A percentile compares a stretch with the other conserved stretches of the same genome.
Conservation (phyloP, 2,329 filamentous ascomycete species). For the Talaromyces sp. region DNA sequence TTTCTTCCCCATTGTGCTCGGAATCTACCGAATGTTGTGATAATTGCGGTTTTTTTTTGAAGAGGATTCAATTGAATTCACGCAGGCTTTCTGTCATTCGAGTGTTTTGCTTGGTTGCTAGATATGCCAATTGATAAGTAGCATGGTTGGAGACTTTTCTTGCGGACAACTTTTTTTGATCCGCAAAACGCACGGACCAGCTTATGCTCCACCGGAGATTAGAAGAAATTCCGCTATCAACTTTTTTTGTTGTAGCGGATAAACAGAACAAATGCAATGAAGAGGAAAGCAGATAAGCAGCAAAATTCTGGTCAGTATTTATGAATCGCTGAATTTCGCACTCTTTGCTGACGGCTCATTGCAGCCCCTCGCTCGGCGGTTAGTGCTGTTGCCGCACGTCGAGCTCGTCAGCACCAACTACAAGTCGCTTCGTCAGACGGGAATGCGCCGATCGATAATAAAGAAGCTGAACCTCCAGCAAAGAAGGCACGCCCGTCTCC, state of each 20-base stretch:
- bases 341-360: background rate
- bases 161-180: slow-evolving; percentile 34
- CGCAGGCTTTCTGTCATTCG: too few species aligned
- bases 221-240: slow-evolving; percentile 9
- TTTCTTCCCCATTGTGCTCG: slow-evolving; percentile 18
- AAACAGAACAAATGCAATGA: slow-evolving; percentile 24
- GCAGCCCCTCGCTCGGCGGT: slow-evolving; percentile 22
- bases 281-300: slow-evolving; percentile 40
- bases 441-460: slow-evolving; percentile 21
- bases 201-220: slow-evolving; percentile 25
- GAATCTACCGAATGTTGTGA: background rate
- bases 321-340: background rate
- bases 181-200: slow-evolving; percentile 42
- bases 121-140: background rate
- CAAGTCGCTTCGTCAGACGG: slow-evolving; percentile 20
- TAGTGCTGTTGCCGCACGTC: slow-evolving; percentile 44
- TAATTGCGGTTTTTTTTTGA: background rate
- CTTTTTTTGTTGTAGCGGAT: slow-evolving; percentile 9
- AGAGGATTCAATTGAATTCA: background rate
- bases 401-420: slow-evolving; percentile 34
- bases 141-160: background rate
- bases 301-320: slow-evolving; percentile 29
- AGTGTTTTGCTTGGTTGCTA: background rate
- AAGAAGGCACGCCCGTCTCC: slow-evolving; percentile 34
- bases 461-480: slow-evolving; percentile 30